Evolutionary conservation across 2,329 filamentous ascomycete genomes (phyloP).

Genomic region (Penicillium glabrum): DNA sequence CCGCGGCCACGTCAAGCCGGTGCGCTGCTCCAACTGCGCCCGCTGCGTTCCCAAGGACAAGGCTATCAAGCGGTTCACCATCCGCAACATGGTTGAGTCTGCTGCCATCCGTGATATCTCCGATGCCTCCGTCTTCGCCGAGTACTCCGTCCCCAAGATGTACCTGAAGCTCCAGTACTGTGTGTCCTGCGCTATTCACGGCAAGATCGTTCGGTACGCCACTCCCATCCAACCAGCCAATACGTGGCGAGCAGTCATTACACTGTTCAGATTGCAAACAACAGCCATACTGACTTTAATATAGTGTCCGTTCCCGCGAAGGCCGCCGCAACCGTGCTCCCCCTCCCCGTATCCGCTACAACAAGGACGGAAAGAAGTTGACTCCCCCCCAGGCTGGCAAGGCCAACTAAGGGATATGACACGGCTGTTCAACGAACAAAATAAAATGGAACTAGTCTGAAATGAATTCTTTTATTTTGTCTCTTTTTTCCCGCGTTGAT

Average conservation of each 20-base stretch:
- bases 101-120: slow-evolving; percentile 99
- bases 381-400: slow-evolving; percentile 78
- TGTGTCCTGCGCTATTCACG: slow-evolving; percentile 99
- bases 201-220: slow-evolving; percentile 99
- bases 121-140: slow-evolving; percentile 97
- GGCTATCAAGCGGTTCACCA: slow-evolving; percentile 99
- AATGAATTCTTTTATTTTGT: slow-evolving; percentile 39
- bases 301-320: slow-evolving; percentile 91
- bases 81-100: slow-evolving; percentile 99
- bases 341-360: slow-evolving; percentile 96
- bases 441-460: slow-evolving; percentile 38
- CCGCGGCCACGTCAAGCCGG: slow-evolving; percentile 99
- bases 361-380: slow-evolving; percentile 99
- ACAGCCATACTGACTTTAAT: slow-evolving; percentile 4
- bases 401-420: slow-evolving; percentile 45
- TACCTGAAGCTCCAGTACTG: slow-evolving; percentile 99
- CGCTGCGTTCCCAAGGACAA: slow-evolving; percentile 98
- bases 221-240: slow-evolving; percentile 26
- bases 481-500: slow-evolving; percentile 30
- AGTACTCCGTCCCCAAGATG: slow-evolving; percentile 99
- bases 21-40: slow-evolving; percentile 87
- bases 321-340: slow-evolving; percentile 99
- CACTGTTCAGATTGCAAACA: not conserved
- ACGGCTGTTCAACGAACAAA: slow-evolving; percentile 30
- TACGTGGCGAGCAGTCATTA: not conserved